Percentiles rank a stretch among this genome's conserved stretches.
Conservation (phyloP, 768 basidiomycete genomes). For the Megacollybia marginata region DNA sequence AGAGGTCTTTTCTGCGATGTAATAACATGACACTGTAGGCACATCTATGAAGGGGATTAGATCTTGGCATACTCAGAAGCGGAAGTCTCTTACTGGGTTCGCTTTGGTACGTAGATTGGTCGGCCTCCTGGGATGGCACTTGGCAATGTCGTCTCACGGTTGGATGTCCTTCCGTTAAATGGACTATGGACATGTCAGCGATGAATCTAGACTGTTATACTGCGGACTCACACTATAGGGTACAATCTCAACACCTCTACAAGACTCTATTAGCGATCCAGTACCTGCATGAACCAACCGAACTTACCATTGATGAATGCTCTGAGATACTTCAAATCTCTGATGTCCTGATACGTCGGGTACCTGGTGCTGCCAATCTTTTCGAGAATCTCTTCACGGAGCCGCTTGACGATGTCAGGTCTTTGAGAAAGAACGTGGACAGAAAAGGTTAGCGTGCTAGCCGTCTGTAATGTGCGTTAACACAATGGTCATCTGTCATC, state of each 20-base stretch:
- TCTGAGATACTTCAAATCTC: slow-evolving; percentile 50
- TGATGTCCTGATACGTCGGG: slow-evolving; percentile 49
- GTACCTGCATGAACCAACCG: slow-evolving; percentile 3
- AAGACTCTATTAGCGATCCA: neutral
- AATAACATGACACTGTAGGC: slow-evolving; percentile 9
- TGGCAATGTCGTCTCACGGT: too few relatives aligned
- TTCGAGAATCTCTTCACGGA: slow-evolving; percentile 45
- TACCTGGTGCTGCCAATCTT: slow-evolving; percentile 33
- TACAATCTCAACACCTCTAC: slow-evolving; percentile 48
- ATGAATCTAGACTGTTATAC: neutral
- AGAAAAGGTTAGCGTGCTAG: slow-evolving; percentile 43
- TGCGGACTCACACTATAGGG: slow-evolving; percentile 33
- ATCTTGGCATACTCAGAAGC: neutral
- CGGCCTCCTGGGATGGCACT: neutral
- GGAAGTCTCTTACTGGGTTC: neutral
- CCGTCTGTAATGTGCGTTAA: slow-evolving; percentile 25
- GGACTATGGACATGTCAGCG: slow-evolving; percentile 15
- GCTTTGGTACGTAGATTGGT: slow-evolving; percentile 1
- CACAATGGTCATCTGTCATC: neutral
- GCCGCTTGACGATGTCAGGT: slow-evolving; percentile 35
- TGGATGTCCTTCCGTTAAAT: slow-evolving; percentile 15
- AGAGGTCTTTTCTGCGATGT: slow-evolving; percentile 35
- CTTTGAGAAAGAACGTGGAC: slow-evolving; percentile 49
- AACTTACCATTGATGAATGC: slow-evolving; percentile 46
- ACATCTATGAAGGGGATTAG: neutral